Conservation (phyloP, 2,329 filamentous ascomycete species). For the Parascedosporium putredinis region DNA sequence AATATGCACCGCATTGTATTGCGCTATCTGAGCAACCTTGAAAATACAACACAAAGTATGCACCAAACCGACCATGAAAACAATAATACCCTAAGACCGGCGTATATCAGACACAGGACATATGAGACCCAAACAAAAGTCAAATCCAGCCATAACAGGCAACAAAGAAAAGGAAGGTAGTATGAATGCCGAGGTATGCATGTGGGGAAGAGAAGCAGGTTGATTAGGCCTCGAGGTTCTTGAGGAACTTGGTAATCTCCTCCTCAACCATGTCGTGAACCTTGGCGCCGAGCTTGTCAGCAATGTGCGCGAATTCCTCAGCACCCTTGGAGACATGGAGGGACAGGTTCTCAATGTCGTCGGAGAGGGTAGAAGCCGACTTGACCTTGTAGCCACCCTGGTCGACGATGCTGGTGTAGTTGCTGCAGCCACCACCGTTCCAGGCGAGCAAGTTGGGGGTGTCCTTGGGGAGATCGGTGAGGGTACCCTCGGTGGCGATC, state of each 20-base stretch:
- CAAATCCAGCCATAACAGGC: constrained; percentile 17
- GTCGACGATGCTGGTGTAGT: constrained; percentile 76
- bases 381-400: constrained; percentile 59
- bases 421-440: constrained; percentile 93
- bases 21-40: constrained; percentile 5
- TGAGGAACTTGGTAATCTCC: constrained; percentile 46
- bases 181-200: constrained; percentile 1
- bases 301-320: constrained; percentile 43
- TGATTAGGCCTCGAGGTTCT: constrained; percentile 2
- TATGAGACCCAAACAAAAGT: constrained; percentile 13
- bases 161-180: constrained; percentile 17
- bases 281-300: constrained; percentile 52
- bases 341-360: constrained; percentile 50
- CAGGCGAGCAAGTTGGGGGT: constrained; percentile 95
- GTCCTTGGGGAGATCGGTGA: constrained; percentile 71
- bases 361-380: constrained; percentile 31
- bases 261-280: constrained; percentile 50
- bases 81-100: constrained; percentile 6
- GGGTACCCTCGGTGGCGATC: constrained; percentile 67
- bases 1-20: constrained; percentile 6
- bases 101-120: constrained; percentile 6
- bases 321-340: constrained; percentile 45
- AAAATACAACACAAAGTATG: constrained; percentile 5
- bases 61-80: constrained; percentile 6
- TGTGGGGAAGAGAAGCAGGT: not conserved